Evolutionary conservation across 371 early-diverging fungal genomes (phyloP).

Genomic region (Mortierella sp.): DNA sequence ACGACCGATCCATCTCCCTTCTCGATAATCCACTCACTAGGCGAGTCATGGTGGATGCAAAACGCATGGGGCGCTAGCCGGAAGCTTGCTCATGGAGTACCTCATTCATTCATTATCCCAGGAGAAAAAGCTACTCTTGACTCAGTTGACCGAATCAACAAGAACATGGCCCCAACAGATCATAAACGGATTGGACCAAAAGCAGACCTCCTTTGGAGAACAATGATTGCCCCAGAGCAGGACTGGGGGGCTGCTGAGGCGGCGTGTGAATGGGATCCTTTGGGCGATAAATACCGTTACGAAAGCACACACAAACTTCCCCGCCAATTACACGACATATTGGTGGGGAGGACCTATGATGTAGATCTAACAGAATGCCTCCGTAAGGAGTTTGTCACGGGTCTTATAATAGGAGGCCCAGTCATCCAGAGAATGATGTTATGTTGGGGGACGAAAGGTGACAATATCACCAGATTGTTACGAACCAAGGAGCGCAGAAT

Average conservation of each 20-base stretch:
- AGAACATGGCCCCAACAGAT: neutral
- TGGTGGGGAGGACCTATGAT: neutral
- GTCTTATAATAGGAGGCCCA: neutral
- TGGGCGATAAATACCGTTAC: neutral
- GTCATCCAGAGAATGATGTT: neutral
- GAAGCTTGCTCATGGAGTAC: neutral
- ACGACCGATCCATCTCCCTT: neutral
- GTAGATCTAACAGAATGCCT: neutral
- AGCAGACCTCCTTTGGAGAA: neutral
- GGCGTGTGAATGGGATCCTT: neutral
- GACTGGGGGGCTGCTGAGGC: conserved; percentile 1
- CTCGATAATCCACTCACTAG: neutral
- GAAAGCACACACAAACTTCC: conserved; percentile 1
- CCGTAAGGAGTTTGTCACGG: neutral
- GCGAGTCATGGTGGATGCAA: neutral
- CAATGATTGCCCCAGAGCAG: neutral
- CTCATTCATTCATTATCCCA: neutral
- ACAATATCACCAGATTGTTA: neutral
- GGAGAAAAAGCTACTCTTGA: neutral
- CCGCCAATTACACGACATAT: neutral
- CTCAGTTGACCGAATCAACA: neutral
- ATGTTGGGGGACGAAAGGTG: conserved; percentile 1
- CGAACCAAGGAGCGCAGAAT: neutral
- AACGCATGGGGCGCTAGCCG: neutral
- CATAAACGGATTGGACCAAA: neutral